These are phyloP conservation scores for Pestalotiopsis sp. DNA, from an alignment of 2,329 filamentous ascomycete genomes.

Conservation along the genomic window DNA sequence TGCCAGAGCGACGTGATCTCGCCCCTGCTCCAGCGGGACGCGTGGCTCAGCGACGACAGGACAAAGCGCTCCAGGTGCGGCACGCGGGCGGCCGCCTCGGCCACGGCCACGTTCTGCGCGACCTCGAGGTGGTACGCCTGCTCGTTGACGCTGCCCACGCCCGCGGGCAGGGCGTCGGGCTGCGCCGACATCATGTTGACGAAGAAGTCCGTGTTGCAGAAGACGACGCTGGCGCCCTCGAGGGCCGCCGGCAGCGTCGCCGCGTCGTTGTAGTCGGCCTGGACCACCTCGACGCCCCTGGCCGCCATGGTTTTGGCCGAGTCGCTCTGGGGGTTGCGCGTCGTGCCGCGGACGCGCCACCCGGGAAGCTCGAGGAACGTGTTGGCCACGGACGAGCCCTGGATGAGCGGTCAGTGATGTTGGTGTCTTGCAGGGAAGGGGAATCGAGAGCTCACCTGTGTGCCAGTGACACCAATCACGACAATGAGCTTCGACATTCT, in stretches of 20 bases:
- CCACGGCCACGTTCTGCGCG: slow-evolving; percentile 25
- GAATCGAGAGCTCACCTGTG: background rate
- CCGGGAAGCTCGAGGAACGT: slow-evolving; percentile 4
- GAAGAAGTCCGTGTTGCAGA: slow-evolving; percentile 20
- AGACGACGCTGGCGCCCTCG: slow-evolving; percentile 13
- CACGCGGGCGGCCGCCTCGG: slow-evolving; percentile 18
- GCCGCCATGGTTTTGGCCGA: slow-evolving; percentile 2
- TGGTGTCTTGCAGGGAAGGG: background rate
- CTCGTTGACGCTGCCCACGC: slow-evolving; percentile 2
- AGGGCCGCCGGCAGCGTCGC: slow-evolving; percentile 14
- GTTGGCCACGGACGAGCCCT: slow-evolving; percentile 10
- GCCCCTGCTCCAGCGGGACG: slow-evolving; percentile 13
- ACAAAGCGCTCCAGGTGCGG: slow-evolving; percentile 16
- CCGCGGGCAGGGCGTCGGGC: background rate
- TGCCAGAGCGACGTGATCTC: slow-evolving; percentile 16
- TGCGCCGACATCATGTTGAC: background rate
- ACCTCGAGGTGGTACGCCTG: slow-evolving; percentile 14
- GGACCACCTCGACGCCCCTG: slow-evolving; percentile 13
- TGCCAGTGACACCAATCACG: background rate
- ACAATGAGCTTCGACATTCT: background rate
- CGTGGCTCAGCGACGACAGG: slow-evolving; percentile 15
- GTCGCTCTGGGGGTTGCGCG: background rate
- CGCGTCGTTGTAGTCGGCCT: slow-evolving; percentile 14
- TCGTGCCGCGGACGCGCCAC: slow-evolving; percentile 7
- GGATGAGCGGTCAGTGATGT: background rate